Conservation (phyloP, 441 rosid species). For the Eruca vesicaria region DNA sequence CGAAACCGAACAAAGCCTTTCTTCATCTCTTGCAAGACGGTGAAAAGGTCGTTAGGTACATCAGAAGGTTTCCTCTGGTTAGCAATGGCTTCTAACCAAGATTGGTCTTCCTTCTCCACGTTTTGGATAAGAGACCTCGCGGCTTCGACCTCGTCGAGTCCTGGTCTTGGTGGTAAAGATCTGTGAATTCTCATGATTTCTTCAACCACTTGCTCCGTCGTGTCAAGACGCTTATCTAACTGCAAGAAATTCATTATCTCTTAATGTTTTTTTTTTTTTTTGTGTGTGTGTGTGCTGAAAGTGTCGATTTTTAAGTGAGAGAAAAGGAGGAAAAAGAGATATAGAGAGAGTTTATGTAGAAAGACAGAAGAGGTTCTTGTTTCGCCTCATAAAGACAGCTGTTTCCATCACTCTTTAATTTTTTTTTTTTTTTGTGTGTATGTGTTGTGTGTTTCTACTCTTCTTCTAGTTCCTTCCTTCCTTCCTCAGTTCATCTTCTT, state of each 20-base stretch:
- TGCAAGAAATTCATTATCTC: conserved; percentile 12
- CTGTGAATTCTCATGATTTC: conserved; percentile 86
- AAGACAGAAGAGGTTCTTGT: conserved; percentile 24
- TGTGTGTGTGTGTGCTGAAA: neutral
- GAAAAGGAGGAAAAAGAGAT: neutral
- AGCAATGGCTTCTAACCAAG: conserved; percentile 55
- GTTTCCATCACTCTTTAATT: conserved; percentile 34
- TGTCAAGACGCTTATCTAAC: conserved; percentile 43
- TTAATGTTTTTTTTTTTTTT: neutral
- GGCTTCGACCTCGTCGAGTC: conserved; percentile 75
- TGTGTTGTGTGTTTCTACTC: neutral
- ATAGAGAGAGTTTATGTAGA: conserved; percentile 29
- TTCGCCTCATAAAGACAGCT: conserved; percentile 34
- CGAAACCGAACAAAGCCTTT: conserved; percentile 53
- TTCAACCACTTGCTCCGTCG: conserved; percentile 68
- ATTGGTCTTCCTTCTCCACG: conserved; percentile 79
- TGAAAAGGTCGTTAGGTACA: conserved; percentile 75
- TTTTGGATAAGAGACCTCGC: conserved; percentile 56
- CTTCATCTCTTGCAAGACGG: conserved; percentile 71
- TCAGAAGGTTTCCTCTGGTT: conserved; percentile 49
- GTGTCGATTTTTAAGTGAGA: conserved; percentile 4
- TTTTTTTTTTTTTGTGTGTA: neutral
- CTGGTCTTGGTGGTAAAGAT: conserved; percentile 73
- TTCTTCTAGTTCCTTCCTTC: conserved; percentile 16
- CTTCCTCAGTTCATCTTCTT: conserved; percentile 19